Percentiles rank a stretch among this genome's conserved stretches.
These are phyloP conservation scores for Alternaria alternata DNA, from an alignment of 2,329 filamentous ascomycete species.

Conservation along the genomic window DNA sequence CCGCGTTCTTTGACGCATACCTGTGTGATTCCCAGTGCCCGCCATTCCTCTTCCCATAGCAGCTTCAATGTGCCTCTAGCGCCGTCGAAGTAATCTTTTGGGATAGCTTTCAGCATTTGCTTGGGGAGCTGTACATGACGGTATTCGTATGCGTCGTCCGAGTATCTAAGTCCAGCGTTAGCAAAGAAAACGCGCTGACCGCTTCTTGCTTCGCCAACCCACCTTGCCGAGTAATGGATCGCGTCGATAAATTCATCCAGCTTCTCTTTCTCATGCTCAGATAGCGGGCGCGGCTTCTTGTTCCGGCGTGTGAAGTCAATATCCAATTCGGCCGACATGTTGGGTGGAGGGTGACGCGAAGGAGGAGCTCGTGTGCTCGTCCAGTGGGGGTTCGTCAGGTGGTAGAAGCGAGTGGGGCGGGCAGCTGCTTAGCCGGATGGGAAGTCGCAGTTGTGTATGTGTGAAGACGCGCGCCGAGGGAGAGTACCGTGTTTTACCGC, in stretches of 20 bases:
- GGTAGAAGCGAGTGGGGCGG: slow-evolving; percentile 29
- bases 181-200: slow-evolving; percentile 23
- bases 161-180: slow-evolving; percentile 72
- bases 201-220: slow-evolving; percentile 47
- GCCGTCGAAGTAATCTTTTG: slow-evolving; percentile 90
- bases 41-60: slow-evolving; percentile 98
- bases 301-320: slow-evolving; percentile 89
- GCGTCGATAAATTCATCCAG: slow-evolving; percentile 91
- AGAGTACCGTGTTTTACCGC: not conserved
- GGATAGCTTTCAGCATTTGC: slow-evolving; percentile 96
- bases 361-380: slow-evolving; percentile 43
- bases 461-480: slow-evolving; percentile 5
- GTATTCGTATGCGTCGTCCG: slow-evolving; percentile 92
- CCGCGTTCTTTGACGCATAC: slow-evolving; percentile 57
- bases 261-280: slow-evolving; percentile 80
- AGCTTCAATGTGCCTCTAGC: slow-evolving; percentile 92
- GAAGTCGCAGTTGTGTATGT: slow-evolving; percentile 4
- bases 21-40: slow-evolving; percentile 95
- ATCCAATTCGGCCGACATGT: slow-evolving; percentile 56
- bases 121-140: slow-evolving; percentile 97
- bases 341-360: slow-evolving; percentile 14
- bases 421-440: slow-evolving; percentile 8
- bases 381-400: slow-evolving; percentile 27
- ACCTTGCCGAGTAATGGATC: slow-evolving; percentile 96
- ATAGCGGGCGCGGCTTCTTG: slow-evolving; percentile 79